These are phyloP conservation scores for Sordariomycetes sp. DNA, from an alignment of 2,329 filamentous ascomycete species.

Conservation along the genomic window DNA sequence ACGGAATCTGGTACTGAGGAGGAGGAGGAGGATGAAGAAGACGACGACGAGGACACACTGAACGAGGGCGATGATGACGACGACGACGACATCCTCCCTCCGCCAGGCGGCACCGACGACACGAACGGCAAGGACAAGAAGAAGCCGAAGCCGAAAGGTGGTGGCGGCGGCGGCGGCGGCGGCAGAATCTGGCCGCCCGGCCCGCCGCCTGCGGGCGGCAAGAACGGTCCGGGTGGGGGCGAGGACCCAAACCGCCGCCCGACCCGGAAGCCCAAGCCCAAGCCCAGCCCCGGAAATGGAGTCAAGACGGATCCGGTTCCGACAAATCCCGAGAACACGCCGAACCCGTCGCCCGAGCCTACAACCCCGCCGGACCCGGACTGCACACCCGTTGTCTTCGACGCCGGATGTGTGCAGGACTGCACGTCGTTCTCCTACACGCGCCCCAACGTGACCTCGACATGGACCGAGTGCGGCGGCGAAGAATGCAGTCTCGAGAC, in stretches of 20 bases:
- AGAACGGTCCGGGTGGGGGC: too few relatives aligned
- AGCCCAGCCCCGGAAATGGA: too few relatives aligned
- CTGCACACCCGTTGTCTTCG: conserved; percentile 1
- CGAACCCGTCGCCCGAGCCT: neutral
- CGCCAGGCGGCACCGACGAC: neutral
- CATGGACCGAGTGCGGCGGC: conserved; percentile 2
- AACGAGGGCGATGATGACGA: neutral
- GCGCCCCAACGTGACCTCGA: neutral
- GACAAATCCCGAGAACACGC: neutral
- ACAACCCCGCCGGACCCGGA: neutral
- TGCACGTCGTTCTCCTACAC: conserved; percentile 2
- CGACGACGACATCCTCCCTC: neutral
- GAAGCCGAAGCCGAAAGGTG: neutral
- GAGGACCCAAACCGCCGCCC: too few relatives aligned
- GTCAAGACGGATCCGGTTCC: too few relatives aligned
- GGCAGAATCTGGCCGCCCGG: too few relatives aligned
- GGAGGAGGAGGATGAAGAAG: neutral
- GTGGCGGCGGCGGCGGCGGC: too few relatives aligned
- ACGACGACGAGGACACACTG: too few relatives aligned
- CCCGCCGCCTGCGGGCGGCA: too few relatives aligned
- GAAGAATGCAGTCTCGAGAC: neutral
- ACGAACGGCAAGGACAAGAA: neutral
- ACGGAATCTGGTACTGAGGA: neutral
- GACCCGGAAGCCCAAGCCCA: too few relatives aligned
- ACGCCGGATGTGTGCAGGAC: neutral